A percentile compares a stretch with the other conserved stretches of the same genome.
Conservation (phyloP, 1,284 basidiomycete genomes). For the Cutaneotrichosporon daszewskae region DNA sequence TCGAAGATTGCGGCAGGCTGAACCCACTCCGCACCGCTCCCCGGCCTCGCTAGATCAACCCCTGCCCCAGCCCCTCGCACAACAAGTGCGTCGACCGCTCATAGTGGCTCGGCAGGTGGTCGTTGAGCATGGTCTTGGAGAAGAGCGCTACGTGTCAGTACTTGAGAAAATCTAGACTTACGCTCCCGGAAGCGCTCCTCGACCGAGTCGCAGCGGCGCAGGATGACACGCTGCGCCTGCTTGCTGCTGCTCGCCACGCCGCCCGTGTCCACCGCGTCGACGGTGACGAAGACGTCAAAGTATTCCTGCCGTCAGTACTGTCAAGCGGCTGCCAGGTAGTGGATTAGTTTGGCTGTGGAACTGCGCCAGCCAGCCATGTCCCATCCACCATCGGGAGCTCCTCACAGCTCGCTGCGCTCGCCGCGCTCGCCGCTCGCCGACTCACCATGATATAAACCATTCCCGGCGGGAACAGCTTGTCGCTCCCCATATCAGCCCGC, state of each 20-base stretch:
- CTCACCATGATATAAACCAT: slow-evolving; percentile 39
- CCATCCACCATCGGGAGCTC: no score
- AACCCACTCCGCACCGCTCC: background rate
- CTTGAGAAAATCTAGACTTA: no score
- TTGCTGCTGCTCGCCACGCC: slow-evolving; percentile 15
- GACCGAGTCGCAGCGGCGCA: slow-evolving; percentile 50
- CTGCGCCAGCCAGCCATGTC: no score
- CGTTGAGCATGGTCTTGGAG: slow-evolving; percentile 43
- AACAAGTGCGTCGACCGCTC: slow-evolving; percentile 41
- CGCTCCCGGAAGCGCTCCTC: slow-evolving; percentile 51
- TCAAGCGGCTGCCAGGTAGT: no score
- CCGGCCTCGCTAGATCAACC: slow-evolving; percentile 5
- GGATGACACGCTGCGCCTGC: slow-evolving; percentile 47
- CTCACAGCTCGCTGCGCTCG: background rate
- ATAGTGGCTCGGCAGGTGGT: slow-evolving; percentile 44
- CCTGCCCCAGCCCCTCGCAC: slow-evolving; percentile 30
- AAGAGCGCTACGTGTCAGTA: slow-evolving; percentile 42
- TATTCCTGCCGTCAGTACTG: slow-evolving; percentile 41
- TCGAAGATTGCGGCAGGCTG: background rate
- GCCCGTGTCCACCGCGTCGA: slow-evolving; percentile 10
- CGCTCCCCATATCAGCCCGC: slow-evolving; percentile 48
- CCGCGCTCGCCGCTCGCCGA: no score
- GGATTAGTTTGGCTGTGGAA: no score
- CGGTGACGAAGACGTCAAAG: slow-evolving; percentile 45
- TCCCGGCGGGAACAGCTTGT: slow-evolving; percentile 48